Percentiles rank a stretch among this genome's conserved stretches.
Conservation (phyloP, 768 basidiomycete genomes). For the Suillus variegatus region DNA sequence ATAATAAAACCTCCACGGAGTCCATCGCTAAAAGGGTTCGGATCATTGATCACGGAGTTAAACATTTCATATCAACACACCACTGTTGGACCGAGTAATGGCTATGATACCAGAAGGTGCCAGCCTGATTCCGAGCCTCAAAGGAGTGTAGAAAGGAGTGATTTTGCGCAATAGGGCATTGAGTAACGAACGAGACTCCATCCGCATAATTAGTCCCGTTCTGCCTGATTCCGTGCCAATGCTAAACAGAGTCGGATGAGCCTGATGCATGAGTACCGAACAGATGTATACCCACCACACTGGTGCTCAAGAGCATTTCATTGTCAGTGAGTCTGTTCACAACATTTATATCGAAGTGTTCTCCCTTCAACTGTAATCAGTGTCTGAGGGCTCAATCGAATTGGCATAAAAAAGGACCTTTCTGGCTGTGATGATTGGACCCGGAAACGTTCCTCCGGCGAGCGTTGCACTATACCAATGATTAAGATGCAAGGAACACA, state of each 20-base stretch:
- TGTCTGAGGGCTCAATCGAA: not conserved
- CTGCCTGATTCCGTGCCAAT: conserved; percentile 46
- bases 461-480: conserved; percentile 32
- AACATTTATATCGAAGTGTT: conserved; percentile 28
- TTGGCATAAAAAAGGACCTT: conserved; percentile 23
- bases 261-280: not conserved
- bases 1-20: conserved; percentile 14
- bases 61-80: conserved; percentile 32
- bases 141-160: conserved; percentile 45
- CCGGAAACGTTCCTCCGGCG: conserved; percentile 41
- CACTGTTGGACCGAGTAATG: conserved; percentile 31
- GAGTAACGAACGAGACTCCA: conserved; percentile 38
- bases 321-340: conserved; percentile 23
- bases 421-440: conserved; percentile 37
- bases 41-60: not conserved
- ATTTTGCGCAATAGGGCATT: conserved; percentile 42
- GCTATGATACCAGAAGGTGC: conserved; percentile 39
- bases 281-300: conserved; percentile 19
- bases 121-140: conserved; percentile 33
- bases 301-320: conserved; percentile 25
- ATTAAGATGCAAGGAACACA: not conserved
- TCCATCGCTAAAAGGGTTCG: conserved; percentile 4
- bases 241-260: conserved; percentile 2
- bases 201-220: conserved; percentile 40
- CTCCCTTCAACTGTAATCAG: conserved; percentile 15